A percentile compares a stretch with the other conserved stretches of the same genome.
Evolutionary conservation across 2,329 filamentous ascomycete species (phyloP).

Genomic region (Hirsutella thompsonii): DNA sequence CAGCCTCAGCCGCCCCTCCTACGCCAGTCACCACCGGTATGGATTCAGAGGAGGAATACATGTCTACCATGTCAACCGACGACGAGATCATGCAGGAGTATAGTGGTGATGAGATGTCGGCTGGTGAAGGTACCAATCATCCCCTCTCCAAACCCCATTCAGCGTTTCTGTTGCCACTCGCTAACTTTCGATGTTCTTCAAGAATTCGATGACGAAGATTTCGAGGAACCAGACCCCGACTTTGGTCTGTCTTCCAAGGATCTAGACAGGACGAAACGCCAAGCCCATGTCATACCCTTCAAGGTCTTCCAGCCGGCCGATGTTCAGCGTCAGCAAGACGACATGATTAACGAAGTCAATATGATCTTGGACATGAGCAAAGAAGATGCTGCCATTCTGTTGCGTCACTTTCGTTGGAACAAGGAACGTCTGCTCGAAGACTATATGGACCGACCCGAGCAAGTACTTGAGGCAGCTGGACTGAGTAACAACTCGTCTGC

Average conservation of each 20-base stretch:
- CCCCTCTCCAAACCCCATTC: no score
- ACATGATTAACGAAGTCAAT: constrained; percentile 80
- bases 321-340: constrained; percentile 74
- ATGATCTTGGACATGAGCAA: constrained; percentile 80
- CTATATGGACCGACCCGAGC: constrained; percentile 82
- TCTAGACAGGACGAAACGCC: constrained; percentile 55
- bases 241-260: constrained; percentile 43
- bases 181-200: no score
- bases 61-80: constrained; percentile 67
- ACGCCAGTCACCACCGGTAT: constrained; percentile 50
- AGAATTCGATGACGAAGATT: constrained; percentile 48
- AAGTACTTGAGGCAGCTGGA: constrained; percentile 74
- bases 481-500: constrained; percentile 51
- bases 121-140: constrained; percentile 30
- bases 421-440: constrained; percentile 89
- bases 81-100: constrained; percentile 64
- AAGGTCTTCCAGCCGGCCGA: constrained; percentile 69
- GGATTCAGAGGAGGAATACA: constrained; percentile 93
- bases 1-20: constrained; percentile 41
- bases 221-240: constrained; percentile 43
- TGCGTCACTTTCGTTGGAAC: constrained; percentile 89
- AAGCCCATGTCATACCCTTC: constrained; percentile 73
- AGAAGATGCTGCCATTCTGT: constrained; percentile 80
- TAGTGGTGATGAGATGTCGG: constrained; percentile 58
- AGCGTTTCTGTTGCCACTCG: no score